Conservation (phyloP, 495 filamentous ascomycete genomes). For the Xylaria sp. region DNA sequence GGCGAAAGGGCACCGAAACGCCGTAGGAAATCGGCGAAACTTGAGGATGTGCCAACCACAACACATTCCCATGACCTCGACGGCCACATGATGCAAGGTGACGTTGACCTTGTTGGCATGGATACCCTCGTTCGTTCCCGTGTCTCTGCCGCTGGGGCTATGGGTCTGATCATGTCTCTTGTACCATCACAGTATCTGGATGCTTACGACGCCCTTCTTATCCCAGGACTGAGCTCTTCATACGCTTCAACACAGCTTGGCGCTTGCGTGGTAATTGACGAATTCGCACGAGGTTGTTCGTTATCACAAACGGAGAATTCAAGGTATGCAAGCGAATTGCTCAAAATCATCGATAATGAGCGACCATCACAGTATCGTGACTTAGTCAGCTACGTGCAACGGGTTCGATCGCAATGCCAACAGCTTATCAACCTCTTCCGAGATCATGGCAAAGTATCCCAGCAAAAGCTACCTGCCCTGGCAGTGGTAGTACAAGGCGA, state of each 20-base stretch:
- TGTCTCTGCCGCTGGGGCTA: conserved; percentile 81
- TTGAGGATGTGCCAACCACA: conserved; percentile 67
- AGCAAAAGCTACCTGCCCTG: conserved; percentile 74
- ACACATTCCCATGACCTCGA: conserved; percentile 88
- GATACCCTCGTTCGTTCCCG: conserved; percentile 89
- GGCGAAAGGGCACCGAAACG: conserved; percentile 66
- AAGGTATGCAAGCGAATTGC: conserved; percentile 64
- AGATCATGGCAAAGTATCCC: conserved; percentile 79
- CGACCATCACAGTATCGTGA: conserved; percentile 85
- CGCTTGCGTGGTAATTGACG: conserved; percentile 84
- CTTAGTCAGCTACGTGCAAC: conserved; percentile 83
- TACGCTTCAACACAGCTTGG: conserved; percentile 86
- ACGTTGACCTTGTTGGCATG: conserved; percentile 89
- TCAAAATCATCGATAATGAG: conserved; percentile 76
- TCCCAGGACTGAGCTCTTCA: conserved; percentile 69
- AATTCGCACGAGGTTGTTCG: conserved; percentile 73
- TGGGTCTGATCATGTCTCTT: conserved; percentile 75
- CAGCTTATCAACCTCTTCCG: conserved; percentile 88
- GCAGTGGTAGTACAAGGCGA: conserved; percentile 94
- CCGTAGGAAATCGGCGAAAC: conserved; percentile 82
- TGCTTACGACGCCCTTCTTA: conserved; percentile 62
- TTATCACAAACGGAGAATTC: conserved; percentile 49
- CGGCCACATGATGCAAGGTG: conserved; percentile 96
- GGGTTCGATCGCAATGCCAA: conserved; percentile 88
- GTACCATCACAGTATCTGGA: conserved; percentile 58